Evolutionary conservation across 208 protist species (phyloP).

Genomic region (Porcisia deanei): DNA sequence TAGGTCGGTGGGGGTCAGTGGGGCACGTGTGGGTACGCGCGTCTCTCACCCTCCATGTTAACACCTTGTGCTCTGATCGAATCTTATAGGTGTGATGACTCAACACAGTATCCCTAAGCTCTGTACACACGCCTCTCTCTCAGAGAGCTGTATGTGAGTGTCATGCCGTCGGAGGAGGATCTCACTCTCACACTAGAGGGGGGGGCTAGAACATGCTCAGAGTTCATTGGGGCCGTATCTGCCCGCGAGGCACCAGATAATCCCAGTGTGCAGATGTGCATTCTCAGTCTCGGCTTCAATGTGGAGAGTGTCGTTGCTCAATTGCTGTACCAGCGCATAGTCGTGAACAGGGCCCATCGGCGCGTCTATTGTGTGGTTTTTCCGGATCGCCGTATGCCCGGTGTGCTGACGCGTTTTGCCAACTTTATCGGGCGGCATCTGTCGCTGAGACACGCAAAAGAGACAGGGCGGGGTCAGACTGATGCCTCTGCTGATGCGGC

Average conservation of each 20-base stretch:
- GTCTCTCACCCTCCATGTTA: neutral
- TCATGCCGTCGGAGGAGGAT: neutral
- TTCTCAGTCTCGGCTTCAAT: slow-evolving; percentile 67
- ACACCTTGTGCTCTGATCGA: neutral
- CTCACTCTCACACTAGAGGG: neutral
- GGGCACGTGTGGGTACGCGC: neutral
- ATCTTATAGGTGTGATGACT: neutral
- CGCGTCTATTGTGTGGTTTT: slow-evolving; percentile 85
- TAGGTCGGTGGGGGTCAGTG: neutral
- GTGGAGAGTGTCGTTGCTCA: slow-evolving; percentile 49
- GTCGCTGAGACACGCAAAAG: neutral
- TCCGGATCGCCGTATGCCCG: slow-evolving; percentile 89
- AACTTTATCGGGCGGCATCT: slow-evolving; percentile 41
- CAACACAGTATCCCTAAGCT: neutral
- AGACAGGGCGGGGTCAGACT: neutral
- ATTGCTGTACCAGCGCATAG: slow-evolving; percentile 24
- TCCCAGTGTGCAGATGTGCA: slow-evolving; percentile 62
- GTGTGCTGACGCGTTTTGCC: slow-evolving; percentile 89
- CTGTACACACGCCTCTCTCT: neutral
- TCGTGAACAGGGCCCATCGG: slow-evolving; percentile 8
- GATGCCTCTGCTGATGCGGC: neutral
- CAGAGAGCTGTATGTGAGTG: neutral
- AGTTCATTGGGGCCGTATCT: slow-evolving; percentile 43
- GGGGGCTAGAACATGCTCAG: slow-evolving; percentile 19
- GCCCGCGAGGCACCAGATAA: slow-evolving; percentile 38